Evolutionary conservation across 139 green algal species (phyloP), one percentile per base, ranked within the genome.

Genomic region (Picochlorum sp.): DNA sequence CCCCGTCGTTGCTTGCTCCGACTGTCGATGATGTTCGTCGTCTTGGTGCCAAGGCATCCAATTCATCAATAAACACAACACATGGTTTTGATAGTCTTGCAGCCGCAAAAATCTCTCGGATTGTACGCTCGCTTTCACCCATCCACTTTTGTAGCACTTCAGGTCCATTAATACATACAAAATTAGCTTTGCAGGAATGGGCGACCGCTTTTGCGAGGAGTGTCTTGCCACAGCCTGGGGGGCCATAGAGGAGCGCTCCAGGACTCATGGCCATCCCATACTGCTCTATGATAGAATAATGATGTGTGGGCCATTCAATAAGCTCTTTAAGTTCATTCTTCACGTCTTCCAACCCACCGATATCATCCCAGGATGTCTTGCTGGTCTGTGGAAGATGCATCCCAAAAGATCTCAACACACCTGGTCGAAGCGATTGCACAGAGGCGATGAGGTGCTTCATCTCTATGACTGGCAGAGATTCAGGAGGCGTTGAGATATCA

Each of bases 11-110:
- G n/a, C 11, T 26, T 3, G 63, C 71, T 37, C 75, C 72, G 5
- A 9, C 51, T n/a, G 13, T 30, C 18, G 47, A 23, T 13, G 52
- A 38, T 26, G 15, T 47, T 30, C 37, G 52, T 4, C 83, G 62
- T 18, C 76, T 68, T 15, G 72, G 50, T 6, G 75, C 81, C 3
- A 90, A 57, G 16, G 80, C 70, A 67, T 90, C 84, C 13, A 91
- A 13, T 66, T 91, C 84, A 60, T 91, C 84, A 20, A 91, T 84
- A 58, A 91, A 86, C 16, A 91, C 59, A n/a, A 91, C 67, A 75
- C 81, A 89, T 11, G 83, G 83, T 7, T 74, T 68, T 21, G 64
- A 71, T 21, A 65, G 18, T 31, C 62, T 54, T 15, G 72, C 72
- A 15, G 62, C 45, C 2, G 64, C 47, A 50, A 84, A 84, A 45